Conservation (phyloP, 1,284 basidiomycete species). For the Baeospora myosura region DNA sequence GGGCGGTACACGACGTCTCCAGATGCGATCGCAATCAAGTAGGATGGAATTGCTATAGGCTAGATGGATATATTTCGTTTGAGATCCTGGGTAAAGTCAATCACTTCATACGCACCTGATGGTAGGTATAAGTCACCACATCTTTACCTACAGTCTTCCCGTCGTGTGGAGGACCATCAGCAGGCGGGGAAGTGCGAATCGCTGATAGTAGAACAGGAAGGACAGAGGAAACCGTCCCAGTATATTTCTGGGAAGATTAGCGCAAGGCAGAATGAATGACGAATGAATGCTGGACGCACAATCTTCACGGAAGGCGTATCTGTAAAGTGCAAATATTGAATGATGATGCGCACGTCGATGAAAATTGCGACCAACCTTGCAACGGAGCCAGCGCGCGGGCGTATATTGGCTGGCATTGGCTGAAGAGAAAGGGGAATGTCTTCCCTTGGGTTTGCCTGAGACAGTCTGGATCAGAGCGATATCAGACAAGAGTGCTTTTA, state of each 20-base stretch:
- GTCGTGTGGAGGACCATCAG: constrained; percentile 57
- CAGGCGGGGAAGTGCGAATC: constrained; percentile 67
- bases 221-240: constrained; percentile 65
- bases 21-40: constrained; percentile 81
- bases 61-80: constrained; percentile 27
- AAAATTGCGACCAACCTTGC: constrained; percentile 48
- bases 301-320: constrained; percentile 72
- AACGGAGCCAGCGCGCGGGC: constrained; percentile 74
- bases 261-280: background rate
- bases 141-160: constrained; percentile 68
- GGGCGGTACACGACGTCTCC: constrained; percentile 76
- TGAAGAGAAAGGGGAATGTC: constrained; percentile 84
- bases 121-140: constrained; percentile 56
- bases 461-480: too few relatives aligned
- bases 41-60: constrained; percentile 81
- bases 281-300: constrained; percentile 35
- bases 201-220: constrained; percentile 84
- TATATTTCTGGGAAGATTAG: constrained; percentile 53
- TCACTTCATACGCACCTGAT: constrained; percentile 53
- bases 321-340: constrained; percentile 25
- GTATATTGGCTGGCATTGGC: constrained; percentile 92
- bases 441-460: constrained; percentile 84
- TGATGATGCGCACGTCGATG: constrained; percentile 1
- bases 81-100: background rate
- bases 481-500: background rate